phyloP scores from a whole-genome alignment of 192 early-diverging fungal species.

The Gamsiella multidivaricata region DNA sequence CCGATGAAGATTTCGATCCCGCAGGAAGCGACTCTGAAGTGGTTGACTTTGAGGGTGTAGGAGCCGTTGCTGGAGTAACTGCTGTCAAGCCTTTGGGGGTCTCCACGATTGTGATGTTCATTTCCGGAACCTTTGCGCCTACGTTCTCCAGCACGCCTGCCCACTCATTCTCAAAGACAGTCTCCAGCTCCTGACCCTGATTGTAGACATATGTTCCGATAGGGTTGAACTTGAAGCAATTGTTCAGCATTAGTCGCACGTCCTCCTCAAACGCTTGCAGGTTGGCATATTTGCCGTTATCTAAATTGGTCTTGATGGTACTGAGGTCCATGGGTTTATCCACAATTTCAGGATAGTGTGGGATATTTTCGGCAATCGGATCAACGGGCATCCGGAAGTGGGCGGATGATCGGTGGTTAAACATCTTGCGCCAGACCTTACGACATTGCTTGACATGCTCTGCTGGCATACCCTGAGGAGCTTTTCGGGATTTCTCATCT shows the following conservation, averaged over 20 bases:
- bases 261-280: constrained; percentile 63
- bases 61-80: not conserved
- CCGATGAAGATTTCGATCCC: constrained; percentile 22
- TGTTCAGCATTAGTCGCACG: constrained; percentile 63
- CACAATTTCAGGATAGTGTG: constrained; percentile 73
- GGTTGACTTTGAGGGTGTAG: constrained; percentile 9
- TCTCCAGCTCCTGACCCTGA: constrained; percentile 65
- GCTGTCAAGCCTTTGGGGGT: constrained; percentile 38
- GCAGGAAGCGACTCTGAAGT: constrained; percentile 17
- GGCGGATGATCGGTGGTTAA: constrained; percentile 61
- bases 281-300: constrained; percentile 49
- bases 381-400: constrained; percentile 75
- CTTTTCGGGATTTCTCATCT: constrained; percentile 21
- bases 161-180: constrained; percentile 63
- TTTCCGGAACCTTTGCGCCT: constrained; percentile 48
- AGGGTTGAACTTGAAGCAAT: constrained; percentile 74
- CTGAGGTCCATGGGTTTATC: constrained; percentile 69
- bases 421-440: constrained; percentile 56
- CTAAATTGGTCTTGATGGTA: constrained; percentile 63
- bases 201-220: constrained; percentile 68
- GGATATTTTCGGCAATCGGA: constrained; percentile 72
- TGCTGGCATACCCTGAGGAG: constrained; percentile 14
- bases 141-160: constrained; percentile 34
- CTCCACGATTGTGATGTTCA: constrained; percentile 63
- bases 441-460: constrained; percentile 51